Base-by-base conservation (phyloP, 202 grass and related monocot species). In the Bolboschoenoplectus hybrid region DNA sequence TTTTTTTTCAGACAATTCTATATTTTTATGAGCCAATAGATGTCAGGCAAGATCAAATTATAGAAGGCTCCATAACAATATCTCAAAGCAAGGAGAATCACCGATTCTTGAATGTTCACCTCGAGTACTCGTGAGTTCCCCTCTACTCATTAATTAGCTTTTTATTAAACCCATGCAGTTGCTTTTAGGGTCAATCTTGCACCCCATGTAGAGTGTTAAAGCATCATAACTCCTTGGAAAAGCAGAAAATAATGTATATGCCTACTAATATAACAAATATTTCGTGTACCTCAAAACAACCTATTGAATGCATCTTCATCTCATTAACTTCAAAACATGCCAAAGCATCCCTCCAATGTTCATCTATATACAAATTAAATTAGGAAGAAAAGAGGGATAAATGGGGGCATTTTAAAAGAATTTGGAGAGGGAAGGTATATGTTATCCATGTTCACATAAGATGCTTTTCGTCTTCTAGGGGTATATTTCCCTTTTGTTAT, bases 1-100 rank as follows among this genome's bases (percentile, higher is more conserved):
- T 64, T 88, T 49, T 87, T 91, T 86, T 90, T 87, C 89, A 97
- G 94, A 94, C 94, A 55, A 88, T 97, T 76, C 66, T 97, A 44
- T 97, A 97, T 86, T 94, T 97, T 78, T 82, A 89, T 63, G 94
- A 97, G 78, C 94, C 94, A 80, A 92, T 94, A 86, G 88, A 89
- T 74, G 87, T 93, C 78, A 92, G 87, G 47, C 92, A 97, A 75
- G 94, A 94, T 68, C 92, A 94, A 87, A 85, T 75, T 74, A 85
- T 97, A 89, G 92, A 94, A 88, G 94, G 94, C 12, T 94, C 88
- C 81, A 74, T 97, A 82, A 94, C 40, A 0, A 79, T 97, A 70
- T 85, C 92, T 65, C 94, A 92, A 39, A 94, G 89, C 14, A 81
- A 90, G 89, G 92, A 97, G 86, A 97, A 94, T 79, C 91, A 88